Conservation (phyloP, 2,329 filamentous ascomycete genomes). For the Eurotiales sp. region DNA sequence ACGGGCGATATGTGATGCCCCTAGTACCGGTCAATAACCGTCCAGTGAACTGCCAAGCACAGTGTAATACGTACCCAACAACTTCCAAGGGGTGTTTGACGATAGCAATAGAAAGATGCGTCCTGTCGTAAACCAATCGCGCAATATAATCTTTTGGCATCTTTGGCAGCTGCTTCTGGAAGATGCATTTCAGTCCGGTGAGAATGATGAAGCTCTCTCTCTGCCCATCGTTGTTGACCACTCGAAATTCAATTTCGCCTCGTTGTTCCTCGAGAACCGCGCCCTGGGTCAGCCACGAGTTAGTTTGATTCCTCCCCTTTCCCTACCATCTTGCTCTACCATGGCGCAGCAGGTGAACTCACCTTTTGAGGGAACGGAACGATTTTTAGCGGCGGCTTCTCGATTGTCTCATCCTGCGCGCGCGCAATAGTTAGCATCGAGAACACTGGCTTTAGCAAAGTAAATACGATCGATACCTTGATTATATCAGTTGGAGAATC, state of each 20-base stretch:
- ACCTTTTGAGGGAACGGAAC: constrained; percentile 91
- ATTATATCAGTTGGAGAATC: constrained; percentile 39
- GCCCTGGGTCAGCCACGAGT: constrained; percentile 49
- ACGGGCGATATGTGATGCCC: constrained; percentile 93
- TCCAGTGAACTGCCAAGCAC: constrained; percentile 15
- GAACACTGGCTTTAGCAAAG: neutral
- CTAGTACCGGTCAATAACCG: constrained; percentile 41
- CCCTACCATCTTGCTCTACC: neutral
- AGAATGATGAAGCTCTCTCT: constrained; percentile 89
- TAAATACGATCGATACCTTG: constrained; percentile 23
- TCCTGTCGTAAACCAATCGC: constrained; percentile 92
- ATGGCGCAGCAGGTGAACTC: constrained; percentile 12
- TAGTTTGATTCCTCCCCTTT: constrained; percentile 22
- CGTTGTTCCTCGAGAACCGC: constrained; percentile 90
- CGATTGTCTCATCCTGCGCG: constrained; percentile 30
- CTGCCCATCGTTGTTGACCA: constrained; percentile 93
- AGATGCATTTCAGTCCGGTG: constrained; percentile 94
- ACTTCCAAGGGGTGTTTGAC: constrained; percentile 95
- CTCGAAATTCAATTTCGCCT: constrained; percentile 93
- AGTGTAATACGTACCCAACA: constrained; percentile 53
- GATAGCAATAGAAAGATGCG: constrained; percentile 93
- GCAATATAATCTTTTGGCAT: constrained; percentile 99
- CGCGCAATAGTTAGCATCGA: too few species aligned
- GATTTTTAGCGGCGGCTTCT: constrained; percentile 55
- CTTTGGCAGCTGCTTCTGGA: constrained; percentile 96